These are phyloP conservation scores for Pseudocercospora cruenta DNA, from an alignment of 2,329 filamentous ascomycete species.

Conservation along the genomic window DNA sequence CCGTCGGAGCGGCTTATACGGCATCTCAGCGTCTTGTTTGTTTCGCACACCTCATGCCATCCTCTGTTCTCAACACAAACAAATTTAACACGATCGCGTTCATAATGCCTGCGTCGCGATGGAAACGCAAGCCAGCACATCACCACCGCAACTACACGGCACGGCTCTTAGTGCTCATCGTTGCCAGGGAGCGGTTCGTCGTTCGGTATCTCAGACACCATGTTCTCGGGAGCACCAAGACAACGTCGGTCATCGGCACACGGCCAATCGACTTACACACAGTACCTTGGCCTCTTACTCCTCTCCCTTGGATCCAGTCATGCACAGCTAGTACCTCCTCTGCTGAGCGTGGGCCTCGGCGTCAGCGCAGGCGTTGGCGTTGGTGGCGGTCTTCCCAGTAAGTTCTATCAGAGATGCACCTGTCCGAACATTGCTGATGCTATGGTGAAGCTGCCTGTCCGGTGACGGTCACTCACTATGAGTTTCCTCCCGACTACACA, in stretches of 20 bases:
- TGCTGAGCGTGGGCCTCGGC: background rate
- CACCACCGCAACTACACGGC: conserved; percentile 26
- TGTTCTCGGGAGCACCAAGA: conserved; percentile 15
- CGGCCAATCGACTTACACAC: conserved; percentile 13
- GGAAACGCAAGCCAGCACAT: conserved; percentile 32
- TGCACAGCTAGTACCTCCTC: conserved; percentile 10
- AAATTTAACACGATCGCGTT: conserved; percentile 29
- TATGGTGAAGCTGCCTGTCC: conserved; percentile 11
- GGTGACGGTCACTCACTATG: conserved; percentile 17
- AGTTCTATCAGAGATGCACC: background rate
- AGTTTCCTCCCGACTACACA: conserved; percentile 25
- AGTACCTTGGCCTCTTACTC: conserved; percentile 14
- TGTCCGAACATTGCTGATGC: conserved; percentile 7
- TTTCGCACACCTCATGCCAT: conserved; percentile 28
- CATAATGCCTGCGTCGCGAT: conserved; percentile 33
- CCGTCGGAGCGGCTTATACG: background rate
- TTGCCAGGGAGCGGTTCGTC: conserved; percentile 13
- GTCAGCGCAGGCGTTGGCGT: background rate
- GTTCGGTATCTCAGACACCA: conserved; percentile 11
- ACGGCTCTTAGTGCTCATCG: conserved; percentile 16
- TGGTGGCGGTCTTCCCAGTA: background rate
- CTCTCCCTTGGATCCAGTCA: conserved; percentile 10
- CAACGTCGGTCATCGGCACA: background rate
- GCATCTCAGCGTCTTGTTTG: conserved; percentile 23
- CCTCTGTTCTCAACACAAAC: conserved; percentile 24